Conservation (phyloP, 2,329 filamentous ascomycete species). For the Tolypocladium sp. region DNA sequence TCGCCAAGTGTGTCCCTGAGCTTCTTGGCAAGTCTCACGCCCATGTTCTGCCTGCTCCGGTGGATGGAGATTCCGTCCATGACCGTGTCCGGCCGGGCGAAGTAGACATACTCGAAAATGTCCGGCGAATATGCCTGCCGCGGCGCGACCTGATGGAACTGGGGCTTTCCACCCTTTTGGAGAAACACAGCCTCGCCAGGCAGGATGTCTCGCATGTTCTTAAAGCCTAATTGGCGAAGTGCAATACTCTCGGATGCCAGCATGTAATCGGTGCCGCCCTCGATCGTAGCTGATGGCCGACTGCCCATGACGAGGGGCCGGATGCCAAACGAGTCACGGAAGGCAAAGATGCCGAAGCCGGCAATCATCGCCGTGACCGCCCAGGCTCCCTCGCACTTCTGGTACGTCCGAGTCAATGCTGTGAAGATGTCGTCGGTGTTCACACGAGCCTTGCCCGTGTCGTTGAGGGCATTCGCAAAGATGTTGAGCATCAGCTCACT, state of each 20-base stretch:
- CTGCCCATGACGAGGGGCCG: conserved; percentile 74
- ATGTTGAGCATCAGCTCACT: conserved; percentile 69
- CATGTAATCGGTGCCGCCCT: conserved; percentile 71
- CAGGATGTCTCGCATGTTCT: conserved; percentile 64
- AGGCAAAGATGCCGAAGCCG: conserved; percentile 70
- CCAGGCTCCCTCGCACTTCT: conserved; percentile 64
- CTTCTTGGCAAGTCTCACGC: conserved; percentile 66
- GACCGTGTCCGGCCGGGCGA: conserved; percentile 69
- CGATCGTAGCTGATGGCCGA: conserved; percentile 53
- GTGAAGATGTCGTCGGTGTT: conserved; percentile 71
- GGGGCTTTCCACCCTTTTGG: conserved; percentile 63
- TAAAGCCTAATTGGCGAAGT: conserved; percentile 71
- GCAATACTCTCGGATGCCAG: conserved; percentile 85
- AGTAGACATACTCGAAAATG: conserved; percentile 76
- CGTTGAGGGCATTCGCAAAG: conserved; percentile 72
- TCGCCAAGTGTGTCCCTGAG: conserved; percentile 60
- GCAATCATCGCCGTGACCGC: conserved; percentile 77
- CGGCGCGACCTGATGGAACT: conserved; percentile 66
- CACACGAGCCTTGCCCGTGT: conserved; percentile 72
- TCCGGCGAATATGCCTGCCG: conserved; percentile 69
- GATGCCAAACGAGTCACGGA: conserved; percentile 54
- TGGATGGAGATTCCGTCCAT: conserved; percentile 88
- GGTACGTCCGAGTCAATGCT: conserved; percentile 63
- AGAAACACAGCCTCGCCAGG: conserved; percentile 84
- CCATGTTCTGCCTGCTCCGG: conserved; percentile 79